These are phyloP conservation scores for Penicillium sp. DNA, from an alignment of 2,329 filamentous ascomycete genomes.

Conservation along the genomic window DNA sequence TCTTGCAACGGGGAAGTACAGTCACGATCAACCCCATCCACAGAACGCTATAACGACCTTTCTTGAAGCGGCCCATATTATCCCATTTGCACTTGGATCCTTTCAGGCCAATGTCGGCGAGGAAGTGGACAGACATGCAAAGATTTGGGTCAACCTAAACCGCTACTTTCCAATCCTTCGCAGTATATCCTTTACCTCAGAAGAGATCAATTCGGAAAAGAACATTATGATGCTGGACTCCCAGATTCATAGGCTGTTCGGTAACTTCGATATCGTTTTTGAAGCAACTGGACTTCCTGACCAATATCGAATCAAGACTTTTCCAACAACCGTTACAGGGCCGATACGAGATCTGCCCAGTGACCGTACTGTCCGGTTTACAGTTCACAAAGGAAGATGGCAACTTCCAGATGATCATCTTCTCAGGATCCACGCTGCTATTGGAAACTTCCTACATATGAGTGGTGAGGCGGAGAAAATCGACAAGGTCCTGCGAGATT, in stretches of 20 bases:
- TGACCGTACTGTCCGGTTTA: slow-evolving; percentile 15
- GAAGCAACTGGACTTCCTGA: slow-evolving; percentile 11
- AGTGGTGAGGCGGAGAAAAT: slow-evolving; percentile 18
- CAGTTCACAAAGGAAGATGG: slow-evolving; percentile 11
- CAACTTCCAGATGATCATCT: slow-evolving; percentile 16
- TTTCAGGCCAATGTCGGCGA: slow-evolving; percentile 7
- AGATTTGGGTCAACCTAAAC: slow-evolving; percentile 17
- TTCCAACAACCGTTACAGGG: slow-evolving; percentile 5
- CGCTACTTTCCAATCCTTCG: slow-evolving; percentile 19
- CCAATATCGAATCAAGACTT: slow-evolving; percentile 18
- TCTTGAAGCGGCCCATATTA: slow-evolving; percentile 17
- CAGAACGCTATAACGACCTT: slow-evolving; percentile 4
- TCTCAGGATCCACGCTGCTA: slow-evolving; percentile 18
- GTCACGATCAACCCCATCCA: slow-evolving; percentile 8
- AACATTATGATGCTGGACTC: slow-evolving; percentile 18
- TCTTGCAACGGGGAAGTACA: slow-evolving; percentile 12
- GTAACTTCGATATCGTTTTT: slow-evolving; percentile 15
- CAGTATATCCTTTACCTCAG: slow-evolving; percentile 10
- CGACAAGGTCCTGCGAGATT: slow-evolving; percentile 14
- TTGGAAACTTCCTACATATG: slow-evolving; percentile 20
- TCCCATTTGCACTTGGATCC: slow-evolving; percentile 16
- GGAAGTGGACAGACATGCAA: slow-evolving; percentile 8
- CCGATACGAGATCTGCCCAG: slow-evolving; percentile 9
- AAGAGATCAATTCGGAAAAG: slow-evolving; percentile 14
- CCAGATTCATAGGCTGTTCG: slow-evolving; percentile 13